Evolutionary conservation across 2,329 filamentous ascomycete genomes (phyloP).

Genomic region (Arthroderma sp.): DNA sequence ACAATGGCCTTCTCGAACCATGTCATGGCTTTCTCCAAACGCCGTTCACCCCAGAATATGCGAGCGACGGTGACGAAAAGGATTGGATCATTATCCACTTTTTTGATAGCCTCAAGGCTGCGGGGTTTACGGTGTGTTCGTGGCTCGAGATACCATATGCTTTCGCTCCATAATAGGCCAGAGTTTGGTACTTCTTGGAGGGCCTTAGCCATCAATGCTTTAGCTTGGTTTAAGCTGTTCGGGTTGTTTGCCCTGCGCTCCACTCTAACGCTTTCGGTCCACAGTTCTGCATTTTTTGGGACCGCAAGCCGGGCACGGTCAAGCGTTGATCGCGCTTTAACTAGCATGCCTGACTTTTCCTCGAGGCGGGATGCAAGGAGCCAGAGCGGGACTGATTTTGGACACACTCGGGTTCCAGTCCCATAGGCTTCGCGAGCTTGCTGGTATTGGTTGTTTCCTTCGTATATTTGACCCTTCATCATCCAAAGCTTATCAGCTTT

Average conservation of each 20-base stretch:
- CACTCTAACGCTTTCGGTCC: constrained; percentile 86
- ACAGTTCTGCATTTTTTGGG: constrained; percentile 70
- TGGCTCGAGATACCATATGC: constrained; percentile 86
- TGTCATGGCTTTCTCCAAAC: constrained; percentile 81
- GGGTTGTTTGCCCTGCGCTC: constrained; percentile 61
- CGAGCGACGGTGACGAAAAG: constrained; percentile 85
- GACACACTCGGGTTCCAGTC: constrained; percentile 74
- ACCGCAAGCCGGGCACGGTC: constrained; percentile 81
- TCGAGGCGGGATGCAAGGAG: constrained; percentile 79
- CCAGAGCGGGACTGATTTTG: constrained; percentile 76
- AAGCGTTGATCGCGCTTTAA: constrained; percentile 87
- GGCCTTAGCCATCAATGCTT: constrained; percentile 83
- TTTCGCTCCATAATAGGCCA: constrained; percentile 82
- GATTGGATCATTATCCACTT: constrained; percentile 80
- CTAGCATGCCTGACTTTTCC: constrained; percentile 66
- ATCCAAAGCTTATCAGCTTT: constrained; percentile 84
- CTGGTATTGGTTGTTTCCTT: constrained; percentile 61
- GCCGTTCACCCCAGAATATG: constrained; percentile 90
- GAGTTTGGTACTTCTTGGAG: constrained; percentile 81
- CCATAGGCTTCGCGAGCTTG: constrained; percentile 84
- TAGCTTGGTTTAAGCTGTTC: constrained; percentile 62
- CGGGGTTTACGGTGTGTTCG: constrained; percentile 86
- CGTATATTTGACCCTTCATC: constrained; percentile 97
- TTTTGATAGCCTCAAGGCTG: constrained; percentile 88
- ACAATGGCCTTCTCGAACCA: constrained; percentile 97